A percentile compares a stretch with the other conserved stretches of the same genome.
phyloP scores from a whole-genome alignment of 2,329 filamentous ascomycete genomes.

The Aureobasidium sp. region DNA sequence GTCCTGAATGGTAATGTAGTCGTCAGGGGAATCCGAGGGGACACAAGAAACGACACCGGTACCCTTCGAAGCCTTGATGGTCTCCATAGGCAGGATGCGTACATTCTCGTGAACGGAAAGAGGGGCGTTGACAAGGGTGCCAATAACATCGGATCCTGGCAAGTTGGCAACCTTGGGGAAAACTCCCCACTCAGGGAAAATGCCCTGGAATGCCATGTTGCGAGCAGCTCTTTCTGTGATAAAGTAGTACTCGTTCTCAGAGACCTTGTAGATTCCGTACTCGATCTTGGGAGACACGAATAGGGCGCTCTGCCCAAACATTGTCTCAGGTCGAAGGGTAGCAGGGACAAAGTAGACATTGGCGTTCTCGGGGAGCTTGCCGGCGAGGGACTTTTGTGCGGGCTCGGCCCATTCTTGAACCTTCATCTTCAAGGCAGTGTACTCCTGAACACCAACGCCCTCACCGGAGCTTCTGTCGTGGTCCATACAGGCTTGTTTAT shows the following conservation, averaged over 20 bases:
- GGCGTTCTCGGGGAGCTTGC: constrained; percentile 68
- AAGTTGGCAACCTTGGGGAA: constrained; percentile 68
- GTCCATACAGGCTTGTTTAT: constrained; percentile 80
- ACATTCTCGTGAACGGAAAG: constrained; percentile 79
- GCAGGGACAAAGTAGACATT: constrained; percentile 86
- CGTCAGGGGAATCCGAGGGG: constrained; percentile 90
- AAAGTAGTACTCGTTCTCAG: constrained; percentile 64
- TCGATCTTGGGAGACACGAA: constrained; percentile 86
- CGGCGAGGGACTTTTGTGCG: constrained; percentile 61
- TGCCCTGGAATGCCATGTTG: constrained; percentile 94
- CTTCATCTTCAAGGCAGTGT: constrained; percentile 84
- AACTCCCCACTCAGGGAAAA: constrained; percentile 69
- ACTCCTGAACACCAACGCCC: constrained; percentile 79
- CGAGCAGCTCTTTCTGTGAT: constrained; percentile 74
- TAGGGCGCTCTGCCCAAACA: constrained; percentile 95
- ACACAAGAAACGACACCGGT: constrained; percentile 95
- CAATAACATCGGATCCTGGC: constrained; percentile 70
- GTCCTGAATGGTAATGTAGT: constrained; percentile 82
- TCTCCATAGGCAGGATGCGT: constrained; percentile 89
- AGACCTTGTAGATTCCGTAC: constrained; percentile 78
- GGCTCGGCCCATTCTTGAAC: constrained; percentile 81
- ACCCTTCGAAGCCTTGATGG: constrained; percentile 84
- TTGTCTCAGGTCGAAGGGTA: constrained; percentile 89
- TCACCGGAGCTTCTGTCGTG: constrained; percentile 77
- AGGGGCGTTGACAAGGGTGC: constrained; percentile 82